phyloP scores from a whole-genome alignment of 257 asterid genomes.

The Petunia axillaris region DNA sequence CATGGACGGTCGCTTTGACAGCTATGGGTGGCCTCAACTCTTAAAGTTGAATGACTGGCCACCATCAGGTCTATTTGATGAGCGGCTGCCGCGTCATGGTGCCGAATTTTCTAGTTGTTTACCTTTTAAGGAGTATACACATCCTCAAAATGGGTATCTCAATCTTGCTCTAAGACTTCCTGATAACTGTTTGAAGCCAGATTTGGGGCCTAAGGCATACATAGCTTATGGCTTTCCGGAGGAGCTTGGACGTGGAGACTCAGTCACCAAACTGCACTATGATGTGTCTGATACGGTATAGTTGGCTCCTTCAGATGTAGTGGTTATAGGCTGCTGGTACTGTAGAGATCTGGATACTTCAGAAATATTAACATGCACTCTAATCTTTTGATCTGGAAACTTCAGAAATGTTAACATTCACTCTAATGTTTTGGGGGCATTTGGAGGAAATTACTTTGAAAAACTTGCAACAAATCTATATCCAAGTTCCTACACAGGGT shows the following conservation, averaged over 20 bases:
- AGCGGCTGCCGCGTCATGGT: slow-evolving; percentile 21
- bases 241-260: slow-evolving; percentile 25
- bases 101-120: slow-evolving; percentile 11
- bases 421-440: background rate
- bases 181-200: slow-evolving; percentile 1
- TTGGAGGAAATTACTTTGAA: background rate
- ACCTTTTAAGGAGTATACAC: slow-evolving; percentile 23
- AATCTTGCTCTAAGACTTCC: slow-evolving; percentile 10
- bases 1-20: slow-evolving; percentile 35
- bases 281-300: slow-evolving; percentile 13
- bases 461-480: background rate
- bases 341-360: background rate
- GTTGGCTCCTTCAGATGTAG: background rate
- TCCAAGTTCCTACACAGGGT: background rate
- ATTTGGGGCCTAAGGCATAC: slow-evolving; percentile 21
- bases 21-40: slow-evolving; percentile 15
- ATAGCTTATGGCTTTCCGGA: slow-evolving; percentile 1
- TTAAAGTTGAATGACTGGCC: slow-evolving; percentile 23
- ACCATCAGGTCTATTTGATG: slow-evolving; percentile 20
- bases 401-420: background rate
- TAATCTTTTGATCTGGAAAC: background rate
- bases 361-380: background rate
- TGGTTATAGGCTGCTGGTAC: background rate
- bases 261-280: slow-evolving; percentile 21
- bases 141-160: slow-evolving; percentile 22